Conservation (phyloP, 2,329 filamentous ascomycete species). For the Microascus cirrosus region DNA sequence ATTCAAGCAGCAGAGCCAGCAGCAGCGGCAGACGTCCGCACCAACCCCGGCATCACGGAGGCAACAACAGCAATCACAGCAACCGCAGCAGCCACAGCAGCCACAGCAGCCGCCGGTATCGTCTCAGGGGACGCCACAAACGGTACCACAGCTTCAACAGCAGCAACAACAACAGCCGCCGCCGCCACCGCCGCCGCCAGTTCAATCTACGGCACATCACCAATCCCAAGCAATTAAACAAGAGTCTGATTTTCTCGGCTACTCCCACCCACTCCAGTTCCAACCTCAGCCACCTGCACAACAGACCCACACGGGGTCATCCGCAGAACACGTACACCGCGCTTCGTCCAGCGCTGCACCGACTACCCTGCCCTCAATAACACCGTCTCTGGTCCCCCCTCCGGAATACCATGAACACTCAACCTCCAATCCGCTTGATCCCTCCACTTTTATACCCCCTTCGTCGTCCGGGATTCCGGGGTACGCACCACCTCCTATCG, state of each 20-base stretch:
- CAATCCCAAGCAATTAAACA: not conserved
- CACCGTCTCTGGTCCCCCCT: constrained; percentile 3
- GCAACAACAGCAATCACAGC: not conserved
- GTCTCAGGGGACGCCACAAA: constrained; percentile 3
- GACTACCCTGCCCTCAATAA: not conserved
- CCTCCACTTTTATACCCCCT: not conserved
- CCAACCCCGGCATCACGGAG: not conserved
- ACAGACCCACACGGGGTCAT: not conserved
- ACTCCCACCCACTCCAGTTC: not conserved
- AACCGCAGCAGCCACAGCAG: not conserved
- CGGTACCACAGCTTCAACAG: constrained; percentile 3
- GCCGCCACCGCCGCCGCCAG: no score
- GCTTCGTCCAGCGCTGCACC: not conserved
- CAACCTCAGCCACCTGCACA: not conserved
- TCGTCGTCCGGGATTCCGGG: constrained; percentile 3
- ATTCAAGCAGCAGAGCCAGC: constrained; percentile 58
- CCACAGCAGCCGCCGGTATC: not conserved
- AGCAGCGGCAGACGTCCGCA: constrained; percentile 2
- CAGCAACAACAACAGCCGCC: no score
- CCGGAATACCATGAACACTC: not conserved
- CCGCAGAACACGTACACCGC: not conserved
- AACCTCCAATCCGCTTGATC: not conserved
- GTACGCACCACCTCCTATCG: not conserved
- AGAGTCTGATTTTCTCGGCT: not conserved
- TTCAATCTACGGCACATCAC: not conserved